Evolutionary conservation across 169 alveolate species (phyloP), one percentile per base, ranked within the genome.

Genomic region (Cryptosporidium baileyi): DNA sequence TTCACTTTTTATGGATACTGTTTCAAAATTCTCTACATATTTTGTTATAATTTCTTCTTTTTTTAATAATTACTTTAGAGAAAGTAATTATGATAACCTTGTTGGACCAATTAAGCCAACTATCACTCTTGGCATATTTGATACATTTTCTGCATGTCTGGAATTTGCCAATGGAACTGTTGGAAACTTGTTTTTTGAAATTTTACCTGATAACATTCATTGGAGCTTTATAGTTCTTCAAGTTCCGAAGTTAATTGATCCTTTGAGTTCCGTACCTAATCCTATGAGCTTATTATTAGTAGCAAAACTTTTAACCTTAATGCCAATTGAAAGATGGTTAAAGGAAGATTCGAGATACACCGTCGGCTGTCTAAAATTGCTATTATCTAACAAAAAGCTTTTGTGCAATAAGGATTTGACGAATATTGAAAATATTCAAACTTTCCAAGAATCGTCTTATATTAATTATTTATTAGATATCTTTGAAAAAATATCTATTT

Each of bases 261-360:
- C 74, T 7, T 11, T 57, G 13, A 54, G 36, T 41, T 36, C 74
- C 0, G 63, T 28, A 9, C 26, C 49, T 11, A 17, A 61, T n/a
- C 63, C 81, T 3, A 74, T 67, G 3, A 40, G 45, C 24, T 26
- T 51, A 38, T 32, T 74, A 7, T 32, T 74, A 26, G 54, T 36
- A n/a, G 34, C 67, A 13, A 74, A 40, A 41, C 19, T 74, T 22
- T 30, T 57, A 6, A 22, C 60, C 24, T 52, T 19, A 15, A 34
- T 74, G 67, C 85, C 85, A 36, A 19, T 74, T 8, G 40, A 54
- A 74, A 51, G 67, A 40, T 74, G 85, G 85, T 38, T 74, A 11
- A 44, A 57, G 24, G 85, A 74, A 36, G 67, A 74, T 34, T 60
- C 85, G 24, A 51, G 57, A 24, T 59, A 74, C 43, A 54, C 85